Evolutionary conservation across 2,329 filamentous ascomycete genomes (phyloP).

Genomic region (Proliferodiscus dingleyae): DNA sequence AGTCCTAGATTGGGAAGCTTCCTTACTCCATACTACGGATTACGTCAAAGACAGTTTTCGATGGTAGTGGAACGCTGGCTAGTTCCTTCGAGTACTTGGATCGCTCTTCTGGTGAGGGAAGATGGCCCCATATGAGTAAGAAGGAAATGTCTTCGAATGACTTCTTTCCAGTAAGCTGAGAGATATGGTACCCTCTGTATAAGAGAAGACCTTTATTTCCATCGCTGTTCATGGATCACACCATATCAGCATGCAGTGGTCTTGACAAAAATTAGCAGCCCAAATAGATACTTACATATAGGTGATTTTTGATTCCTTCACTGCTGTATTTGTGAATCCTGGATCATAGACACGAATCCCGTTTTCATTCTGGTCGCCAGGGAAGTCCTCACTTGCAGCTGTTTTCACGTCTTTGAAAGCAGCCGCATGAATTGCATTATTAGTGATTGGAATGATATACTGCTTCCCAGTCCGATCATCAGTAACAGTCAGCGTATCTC

Average conservation of each 20-base stretch:
- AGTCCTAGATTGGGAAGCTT: neutral
- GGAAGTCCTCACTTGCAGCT: neutral
- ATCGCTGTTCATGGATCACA: conserved; percentile 27
- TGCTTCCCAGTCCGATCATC: conserved; percentile 13
- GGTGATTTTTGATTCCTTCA: conserved; percentile 28
- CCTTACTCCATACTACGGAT: conserved; percentile 28
- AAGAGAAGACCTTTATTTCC: conserved; percentile 33
- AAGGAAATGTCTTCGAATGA: conserved; percentile 29
- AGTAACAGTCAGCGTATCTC: too few species aligned
- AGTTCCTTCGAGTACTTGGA: conserved; percentile 7
- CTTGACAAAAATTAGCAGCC: neutral
- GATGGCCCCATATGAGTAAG: conserved; percentile 36
- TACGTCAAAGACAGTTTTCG: conserved; percentile 23
- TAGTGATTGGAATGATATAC: conserved; percentile 27
- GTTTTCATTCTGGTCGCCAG: neutral
- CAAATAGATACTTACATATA: conserved; percentile 19
- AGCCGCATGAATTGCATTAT: conserved; percentile 30
- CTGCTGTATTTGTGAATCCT: conserved; percentile 29
- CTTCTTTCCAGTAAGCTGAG: conserved; percentile 13
- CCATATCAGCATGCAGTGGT: neutral
- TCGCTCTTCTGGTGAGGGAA: conserved; percentile 32
- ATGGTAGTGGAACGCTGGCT: conserved; percentile 16
- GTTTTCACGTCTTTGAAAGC: conserved; percentile 30
- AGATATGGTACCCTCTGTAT: conserved; percentile 32
- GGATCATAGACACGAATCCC: conserved; percentile 30